Evolutionary conservation across 805 yeast species (phyloP).

Genomic region (Hanseniaspora lachancei): DNA sequence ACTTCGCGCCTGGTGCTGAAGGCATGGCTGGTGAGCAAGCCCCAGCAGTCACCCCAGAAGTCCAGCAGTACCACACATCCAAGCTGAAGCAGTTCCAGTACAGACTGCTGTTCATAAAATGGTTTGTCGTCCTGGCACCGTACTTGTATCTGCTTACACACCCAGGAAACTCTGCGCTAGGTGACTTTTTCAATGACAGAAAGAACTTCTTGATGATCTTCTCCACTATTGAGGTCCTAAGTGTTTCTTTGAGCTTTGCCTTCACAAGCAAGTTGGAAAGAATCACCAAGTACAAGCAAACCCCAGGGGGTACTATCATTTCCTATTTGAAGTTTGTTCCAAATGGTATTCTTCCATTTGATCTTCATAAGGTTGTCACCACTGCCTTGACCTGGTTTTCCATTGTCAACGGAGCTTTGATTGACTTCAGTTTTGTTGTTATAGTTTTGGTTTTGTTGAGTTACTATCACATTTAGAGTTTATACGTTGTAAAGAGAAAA

Average conservation of each 20-base stretch:
- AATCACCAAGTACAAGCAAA: conserved; percentile 20
- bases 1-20: conserved; percentile 13
- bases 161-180: conserved; percentile 5
- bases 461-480: conserved; percentile 15
- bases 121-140: conserved; percentile 24
- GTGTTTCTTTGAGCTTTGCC: conserved; percentile 25
- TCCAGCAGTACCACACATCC: conserved; percentile 22
- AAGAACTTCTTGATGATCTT: conserved; percentile 26
- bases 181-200: conserved; percentile 16
- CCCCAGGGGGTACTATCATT: conserved; percentile 23
- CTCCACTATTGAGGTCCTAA: conserved; percentile 25
- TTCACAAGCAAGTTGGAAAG: conserved; percentile 21
- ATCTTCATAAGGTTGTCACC: conserved; percentile 6
- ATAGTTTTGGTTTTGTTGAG: conserved; percentile 23
- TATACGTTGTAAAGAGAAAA: background rate
- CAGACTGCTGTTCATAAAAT: conserved; percentile 22
- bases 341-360: conserved; percentile 25
- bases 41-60: conserved; percentile 20
- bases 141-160: conserved; percentile 22
- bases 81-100: conserved; percentile 24
- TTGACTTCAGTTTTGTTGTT: conserved; percentile 26
- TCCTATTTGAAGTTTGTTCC: conserved; percentile 25
- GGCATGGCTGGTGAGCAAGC: conserved; percentile 12
- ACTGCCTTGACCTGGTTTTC: conserved; percentile 19
- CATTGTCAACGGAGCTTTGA: conserved; percentile 25